Base-by-base conservation (phyloP, 768 basidiomycete genomes). In the Glaciozyma antarctica region DNA sequence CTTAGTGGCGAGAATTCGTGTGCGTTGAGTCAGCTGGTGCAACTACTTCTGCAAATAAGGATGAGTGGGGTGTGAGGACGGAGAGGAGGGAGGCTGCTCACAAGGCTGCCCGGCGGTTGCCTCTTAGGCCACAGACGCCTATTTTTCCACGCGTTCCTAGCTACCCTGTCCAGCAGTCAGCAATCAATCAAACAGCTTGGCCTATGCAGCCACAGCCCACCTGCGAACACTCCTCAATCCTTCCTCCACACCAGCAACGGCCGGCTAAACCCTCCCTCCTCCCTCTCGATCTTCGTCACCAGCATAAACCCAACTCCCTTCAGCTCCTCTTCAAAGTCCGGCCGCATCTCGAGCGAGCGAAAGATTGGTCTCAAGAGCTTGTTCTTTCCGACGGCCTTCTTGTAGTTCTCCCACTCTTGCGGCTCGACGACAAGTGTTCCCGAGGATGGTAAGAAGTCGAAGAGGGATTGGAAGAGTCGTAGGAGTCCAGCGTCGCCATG, bases 361-460 rank as follows among this genome's bases (percentile, higher is more conserved):
- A 63, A 71, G 21, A n/a, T 19, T 19, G 28, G 43, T 43, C 59
- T 30, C 8, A 71, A 43, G 26, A 61, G 55, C 57, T 64, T 64
- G 63, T 66, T 69, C 65, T 86, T 85, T 24, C 86, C 82, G 65
- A 80, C 85, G 0, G 88, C 88, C 72, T 88, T 88, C 28, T 79
- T 80, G 71, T 93, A 94, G 1, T 87, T 85, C 16, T 87, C 86
- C 87, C 88, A 90, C 24, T 83, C 80, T 72, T 94, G 90, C 0
- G 88, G 86, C 73, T 94, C 90, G 2, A 93, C 77, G 0, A 92
- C 73, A 61, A 91, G 85, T 3, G 75, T 47, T 1, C 75, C 78
- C 9, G 55, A 61, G 12, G 19, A 8, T 4, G 30, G 28, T 16
- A 49, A 80, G 26, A 74, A 72, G 64, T 83, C 43, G 41, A 43